phyloP scores from a whole-genome alignment of 495 filamentous ascomycete genomes.

The Glonium stellatum region DNA sequence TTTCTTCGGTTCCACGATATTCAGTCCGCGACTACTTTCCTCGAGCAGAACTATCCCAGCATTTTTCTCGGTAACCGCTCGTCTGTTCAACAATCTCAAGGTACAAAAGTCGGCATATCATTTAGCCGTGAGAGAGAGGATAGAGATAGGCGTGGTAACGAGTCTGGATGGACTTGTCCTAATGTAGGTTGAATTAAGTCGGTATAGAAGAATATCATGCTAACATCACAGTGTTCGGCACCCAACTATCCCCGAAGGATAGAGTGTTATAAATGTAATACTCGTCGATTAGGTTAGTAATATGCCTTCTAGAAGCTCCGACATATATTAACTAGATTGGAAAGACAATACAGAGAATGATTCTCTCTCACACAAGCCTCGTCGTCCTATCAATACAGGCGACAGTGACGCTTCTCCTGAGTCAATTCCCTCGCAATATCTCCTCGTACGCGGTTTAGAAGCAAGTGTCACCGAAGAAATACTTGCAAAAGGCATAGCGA shows the following conservation, averaged over 20 bases:
- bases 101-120: no score
- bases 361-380: no score
- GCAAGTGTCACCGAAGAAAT: conserved; percentile 67
- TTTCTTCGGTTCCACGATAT: background rate
- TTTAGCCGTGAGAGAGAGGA: background rate
- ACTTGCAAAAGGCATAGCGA: conserved; percentile 70
- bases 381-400: conserved; percentile 45
- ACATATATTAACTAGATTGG: no score
- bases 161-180: background rate
- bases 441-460: conserved; percentile 72
- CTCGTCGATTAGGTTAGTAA: background rate
- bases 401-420: conserved; percentile 76
- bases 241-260: background rate
- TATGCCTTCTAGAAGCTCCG: no score
- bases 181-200: background rate
- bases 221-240: background rate
- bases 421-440: conserved; percentile 67
- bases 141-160: background rate
- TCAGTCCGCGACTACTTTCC: background rate
- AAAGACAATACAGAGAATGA: no score
- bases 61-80: background rate
- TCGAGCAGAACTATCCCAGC: background rate
- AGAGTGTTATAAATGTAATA: background rate
- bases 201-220: background rate
- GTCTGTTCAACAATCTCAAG: no score